Conservation (phyloP, 192 early-diverging fungal species). For the Kappamyces sp. region DNA sequence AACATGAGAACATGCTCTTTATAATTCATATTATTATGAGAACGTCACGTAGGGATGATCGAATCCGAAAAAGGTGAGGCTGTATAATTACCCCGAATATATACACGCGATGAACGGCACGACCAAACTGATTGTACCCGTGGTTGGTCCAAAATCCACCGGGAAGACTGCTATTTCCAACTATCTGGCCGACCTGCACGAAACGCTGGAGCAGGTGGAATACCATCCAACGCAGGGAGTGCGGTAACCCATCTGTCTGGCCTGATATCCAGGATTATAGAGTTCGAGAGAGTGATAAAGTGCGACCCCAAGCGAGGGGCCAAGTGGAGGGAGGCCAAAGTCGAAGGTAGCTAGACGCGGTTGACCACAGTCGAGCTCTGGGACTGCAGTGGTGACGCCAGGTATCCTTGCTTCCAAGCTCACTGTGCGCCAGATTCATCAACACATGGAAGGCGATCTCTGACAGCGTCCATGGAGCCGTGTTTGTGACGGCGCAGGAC, state of each 20-base stretch:
- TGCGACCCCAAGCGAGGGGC: constrained; percentile 11
- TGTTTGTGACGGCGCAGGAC: constrained; percentile 33
- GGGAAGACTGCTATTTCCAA: constrained; percentile 43
- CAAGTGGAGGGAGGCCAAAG: constrained; percentile 17
- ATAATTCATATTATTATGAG: too few species aligned
- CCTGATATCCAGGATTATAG: constrained; percentile 25
- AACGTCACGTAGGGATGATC: too few species aligned
- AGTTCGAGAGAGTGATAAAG: constrained; percentile 26
- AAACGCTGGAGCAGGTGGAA: constrained; percentile 23
- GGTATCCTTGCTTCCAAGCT: constrained; percentile 7
- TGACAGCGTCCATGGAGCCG: constrained; percentile 24
- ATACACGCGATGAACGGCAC: too few species aligned
- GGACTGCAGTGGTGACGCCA: constrained; percentile 44
- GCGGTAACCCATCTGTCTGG: constrained; percentile 19
- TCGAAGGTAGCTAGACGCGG: not conserved
- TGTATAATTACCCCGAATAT: too few species aligned
- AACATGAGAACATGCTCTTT: too few species aligned
- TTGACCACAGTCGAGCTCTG: constrained; percentile 34
- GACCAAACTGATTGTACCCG: constrained; percentile 33
- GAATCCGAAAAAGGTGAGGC: too few species aligned
- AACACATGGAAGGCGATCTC: constrained; percentile 31
- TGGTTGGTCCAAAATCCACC: constrained; percentile 34
- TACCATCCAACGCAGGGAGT: constrained; percentile 48
- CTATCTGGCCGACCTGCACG: constrained; percentile 37
- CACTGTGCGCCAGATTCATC: constrained; percentile 3